These are phyloP conservation scores for Glarea lozoyensis DNA, from an alignment of 495 filamentous ascomycete genomes.

Conservation along the genomic window DNA sequence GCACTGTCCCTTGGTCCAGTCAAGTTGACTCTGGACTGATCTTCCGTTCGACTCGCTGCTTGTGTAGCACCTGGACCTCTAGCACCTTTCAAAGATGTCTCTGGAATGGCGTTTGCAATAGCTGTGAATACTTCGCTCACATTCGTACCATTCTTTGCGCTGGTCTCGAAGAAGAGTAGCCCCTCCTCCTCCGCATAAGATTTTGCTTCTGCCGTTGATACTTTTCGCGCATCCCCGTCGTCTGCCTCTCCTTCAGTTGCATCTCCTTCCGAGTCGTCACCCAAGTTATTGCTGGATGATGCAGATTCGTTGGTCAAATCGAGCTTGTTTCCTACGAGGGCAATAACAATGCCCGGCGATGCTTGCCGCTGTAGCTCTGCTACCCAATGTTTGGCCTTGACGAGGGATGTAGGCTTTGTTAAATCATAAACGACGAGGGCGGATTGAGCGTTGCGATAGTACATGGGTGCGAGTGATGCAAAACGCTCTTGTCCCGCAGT, in stretches of 20 bases:
- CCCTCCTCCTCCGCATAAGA: conserved; percentile 90
- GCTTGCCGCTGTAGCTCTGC: conserved; percentile 96
- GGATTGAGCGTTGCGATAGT: conserved; percentile 98
- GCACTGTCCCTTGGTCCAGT: conserved; percentile 47
- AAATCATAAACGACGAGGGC: conserved; percentile 99
- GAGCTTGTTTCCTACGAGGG: conserved; percentile 94
- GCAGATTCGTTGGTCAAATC: conserved; percentile 65
- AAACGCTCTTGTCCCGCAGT: conserved; percentile 98
- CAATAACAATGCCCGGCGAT: conserved; percentile 95
- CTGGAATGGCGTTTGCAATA: conserved; percentile 95
- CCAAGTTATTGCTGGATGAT: conserved; percentile 24
- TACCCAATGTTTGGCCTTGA: conserved; percentile 98
- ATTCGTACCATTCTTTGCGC: conserved; percentile 89
- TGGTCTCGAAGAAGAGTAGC: conserved; percentile 94
- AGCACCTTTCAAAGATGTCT: conserved; percentile 85
- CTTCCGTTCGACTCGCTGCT: conserved; percentile 37
- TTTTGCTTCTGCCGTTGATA: conserved; percentile 81
- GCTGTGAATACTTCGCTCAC: conserved; percentile 95
- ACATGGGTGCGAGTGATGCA: conserved; percentile 95
- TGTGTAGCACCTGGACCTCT: conserved; percentile 56
- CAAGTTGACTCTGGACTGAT: conserved; percentile 64
- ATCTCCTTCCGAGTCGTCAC: conserved; percentile 30
- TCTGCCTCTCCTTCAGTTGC: conserved; percentile 44
- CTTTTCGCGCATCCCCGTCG: conserved; percentile 74
- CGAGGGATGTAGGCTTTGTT: conserved; percentile 89